These are phyloP conservation scores for Coprinopsis strossmayeri DNA, from an alignment of 768 basidiomycete genomes.

Conservation along the genomic window DNA sequence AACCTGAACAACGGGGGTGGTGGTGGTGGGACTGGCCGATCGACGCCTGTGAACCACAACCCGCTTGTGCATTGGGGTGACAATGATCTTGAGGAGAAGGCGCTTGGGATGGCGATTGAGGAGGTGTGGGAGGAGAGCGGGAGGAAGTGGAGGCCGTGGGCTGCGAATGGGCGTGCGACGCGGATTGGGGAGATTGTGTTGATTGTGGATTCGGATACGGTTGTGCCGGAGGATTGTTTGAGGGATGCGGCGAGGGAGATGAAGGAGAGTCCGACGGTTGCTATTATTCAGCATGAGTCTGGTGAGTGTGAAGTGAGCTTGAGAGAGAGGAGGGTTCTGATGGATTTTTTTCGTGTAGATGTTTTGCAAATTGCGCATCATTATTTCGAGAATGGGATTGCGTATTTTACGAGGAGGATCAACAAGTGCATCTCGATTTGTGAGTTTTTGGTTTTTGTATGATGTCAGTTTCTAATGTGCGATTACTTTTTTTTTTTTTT, in stretches of 20 bases:
- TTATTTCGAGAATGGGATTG: constrained; percentile 87
- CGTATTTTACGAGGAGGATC: constrained; percentile 78
- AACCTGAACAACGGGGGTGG: too few species aligned
- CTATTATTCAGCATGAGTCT: constrained; percentile 83
- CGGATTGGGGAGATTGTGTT: constrained; percentile 75
- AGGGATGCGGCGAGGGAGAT: constrained; percentile 84
- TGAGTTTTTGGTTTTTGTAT: constrained; percentile 30
- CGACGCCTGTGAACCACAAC: constrained; percentile 1
- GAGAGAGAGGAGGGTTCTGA: background rate
- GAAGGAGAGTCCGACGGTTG: constrained; percentile 63
- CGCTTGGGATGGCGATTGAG: constrained; percentile 65
- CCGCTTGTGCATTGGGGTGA: constrained; percentile 19
- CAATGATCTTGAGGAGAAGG: constrained; percentile 61
- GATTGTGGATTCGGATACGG: constrained; percentile 72
- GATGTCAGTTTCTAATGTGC: background rate
- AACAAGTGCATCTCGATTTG: constrained; percentile 71
- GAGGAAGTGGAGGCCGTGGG: constrained; percentile 56
- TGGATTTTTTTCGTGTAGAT: constrained; percentile 25
- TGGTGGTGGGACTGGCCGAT: constrained; percentile 5
- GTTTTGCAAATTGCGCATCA: constrained; percentile 83
- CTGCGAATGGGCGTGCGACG: constrained; percentile 61
- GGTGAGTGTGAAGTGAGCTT: constrained; percentile 24
- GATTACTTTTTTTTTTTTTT: constrained; percentile 1
- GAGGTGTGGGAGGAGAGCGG: constrained; percentile 54
- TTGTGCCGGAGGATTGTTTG: constrained; percentile 80